Evolutionary conservation across 73 alveolate species (phyloP), one percentile per base, ranked within the genome.

Genomic region (Paramecium primaurelia): DNA sequence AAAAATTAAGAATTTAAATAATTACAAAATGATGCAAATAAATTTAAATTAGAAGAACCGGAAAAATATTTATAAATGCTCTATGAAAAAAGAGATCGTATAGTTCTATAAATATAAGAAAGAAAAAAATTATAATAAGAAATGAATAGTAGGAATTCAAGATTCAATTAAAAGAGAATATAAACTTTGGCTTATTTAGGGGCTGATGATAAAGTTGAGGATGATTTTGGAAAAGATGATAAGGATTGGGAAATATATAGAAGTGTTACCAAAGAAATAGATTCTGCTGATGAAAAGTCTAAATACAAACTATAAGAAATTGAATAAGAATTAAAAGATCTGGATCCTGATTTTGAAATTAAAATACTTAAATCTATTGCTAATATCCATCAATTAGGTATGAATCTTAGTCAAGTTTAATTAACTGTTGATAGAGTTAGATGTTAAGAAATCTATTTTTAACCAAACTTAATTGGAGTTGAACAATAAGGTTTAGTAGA

Each of bases 191-290:
- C 91, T 2, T 80, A 10, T 28, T n/a, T 80, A 10, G 91, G 91
- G 0, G 47, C 47, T 10, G 91, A 80, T 44, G 71, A 42, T 32
- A 80, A 80, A 47, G 38, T 20, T 14, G 91, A 80, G 8, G 91
- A 80, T 80, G 91, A 80, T 49, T 80, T 80, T 44, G 91, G 91
- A 14, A 42, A 45, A 22, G 91, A 80, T 44, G 91, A 80, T 20
- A 80, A 80, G 16, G 91, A 80, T 80, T 80, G 91, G 91, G 91
- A 80, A 49, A 45, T 80, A 1, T 80, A 80, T 47, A 80, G 91
- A 25, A 28, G 49, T 44, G 58, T 80, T 18, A 80, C 47, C 10
- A 80, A 80, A 49, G 91, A 80, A 26, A 28, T 42, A 18, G 91
- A 80, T 80, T 80, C 91, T 20, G 91, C 47, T 20, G 91, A 80